A percentile compares a stretch with the other conserved stretches of the same genome.
These are phyloP conservation scores for Rhodotorula sp. DNA, from an alignment of 1,284 basidiomycete genomes.

Conservation along the genomic window DNA sequence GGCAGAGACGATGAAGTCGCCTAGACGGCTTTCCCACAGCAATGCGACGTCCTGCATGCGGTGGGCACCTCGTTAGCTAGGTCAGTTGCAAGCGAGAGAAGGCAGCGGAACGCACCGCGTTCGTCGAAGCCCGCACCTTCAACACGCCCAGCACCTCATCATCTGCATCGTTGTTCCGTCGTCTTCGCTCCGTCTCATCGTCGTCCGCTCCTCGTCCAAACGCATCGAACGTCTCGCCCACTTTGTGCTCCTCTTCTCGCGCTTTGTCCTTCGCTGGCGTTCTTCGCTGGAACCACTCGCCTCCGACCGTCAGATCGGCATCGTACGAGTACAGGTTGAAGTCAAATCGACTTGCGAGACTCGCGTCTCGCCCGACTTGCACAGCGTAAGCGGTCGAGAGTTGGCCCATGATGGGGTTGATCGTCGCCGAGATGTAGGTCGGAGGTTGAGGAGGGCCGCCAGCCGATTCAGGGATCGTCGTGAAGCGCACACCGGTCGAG, in stretches of 20 bases:
- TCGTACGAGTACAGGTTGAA: constrained; percentile 97
- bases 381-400: constrained; percentile 88
- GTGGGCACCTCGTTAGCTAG: not conserved
- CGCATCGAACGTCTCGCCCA: constrained; percentile 25
- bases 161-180: constrained; percentile 14
- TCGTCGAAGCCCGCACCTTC: constrained; percentile 83
- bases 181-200: not conserved
- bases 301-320: constrained; percentile 78
- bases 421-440: constrained; percentile 87
- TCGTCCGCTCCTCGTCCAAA: constrained; percentile 24
- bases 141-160: constrained; percentile 73
- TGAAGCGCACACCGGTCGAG: constrained; percentile 88
- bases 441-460: constrained; percentile 60
- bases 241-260: not conserved
- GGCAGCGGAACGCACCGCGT: constrained; percentile 61
- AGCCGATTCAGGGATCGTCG: constrained; percentile 72
- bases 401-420: constrained; percentile 96
- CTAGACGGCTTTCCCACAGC: constrained; percentile 90
- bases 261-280: not conserved
- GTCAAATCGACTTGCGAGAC: constrained; percentile 85
- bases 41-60: constrained; percentile 71
- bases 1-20: constrained; percentile 81
- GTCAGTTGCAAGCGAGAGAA: not conserved
- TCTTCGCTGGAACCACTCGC: constrained; percentile 35
- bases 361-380: constrained; percentile 78